Percentiles rank a stretch among this genome's conserved stretches.
These are phyloP conservation scores for Batkoa obscura DNA, from an alignment of 371 early-diverging fungal genomes.

Conservation along the genomic window DNA sequence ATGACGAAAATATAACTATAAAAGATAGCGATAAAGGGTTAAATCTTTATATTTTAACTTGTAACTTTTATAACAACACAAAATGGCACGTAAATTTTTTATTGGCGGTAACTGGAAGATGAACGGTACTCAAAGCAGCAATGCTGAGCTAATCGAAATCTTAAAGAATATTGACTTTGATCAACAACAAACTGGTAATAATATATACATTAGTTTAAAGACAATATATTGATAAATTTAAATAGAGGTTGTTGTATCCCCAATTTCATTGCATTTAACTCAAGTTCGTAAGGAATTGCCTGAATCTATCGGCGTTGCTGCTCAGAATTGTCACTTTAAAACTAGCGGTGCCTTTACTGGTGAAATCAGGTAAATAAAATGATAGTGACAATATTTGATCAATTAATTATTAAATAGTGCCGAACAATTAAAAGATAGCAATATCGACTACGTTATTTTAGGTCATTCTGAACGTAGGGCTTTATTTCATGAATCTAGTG, in stretches of 20 bases:
- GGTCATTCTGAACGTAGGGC: conserved; percentile 99
- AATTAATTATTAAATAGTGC: conserved; percentile 26
- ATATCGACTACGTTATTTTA: conserved; percentile 87
- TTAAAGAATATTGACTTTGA: conserved; percentile 46
- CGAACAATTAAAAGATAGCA: conserved; percentile 89
- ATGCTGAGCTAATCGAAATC: conserved; percentile 45
- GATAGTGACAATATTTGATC: conserved; percentile 1
- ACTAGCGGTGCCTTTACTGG: conserved; percentile 96
- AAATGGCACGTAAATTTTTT: conserved; percentile 12
- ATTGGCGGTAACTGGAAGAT: conserved; percentile 77
- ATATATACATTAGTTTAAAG: background rate
- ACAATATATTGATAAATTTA: background rate
- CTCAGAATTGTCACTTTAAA: conserved; percentile 86
- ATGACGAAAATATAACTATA: too few relatives aligned
- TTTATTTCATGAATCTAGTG: conserved; percentile 78
- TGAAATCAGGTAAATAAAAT: conserved; percentile 58
- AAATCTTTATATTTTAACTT: too few relatives aligned
- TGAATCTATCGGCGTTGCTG: conserved; percentile 78
- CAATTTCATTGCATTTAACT: conserved; percentile 86
- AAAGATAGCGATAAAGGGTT: too few relatives aligned
- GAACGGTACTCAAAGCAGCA: conserved; percentile 68
- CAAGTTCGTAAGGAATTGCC: conserved; percentile 51
- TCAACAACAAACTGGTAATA: conserved; percentile 17
- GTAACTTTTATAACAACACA: background rate
- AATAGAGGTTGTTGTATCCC: conserved; percentile 89